Conservation (phyloP, 2,329 filamentous ascomycete species). For the Talaromyces sp. region DNA sequence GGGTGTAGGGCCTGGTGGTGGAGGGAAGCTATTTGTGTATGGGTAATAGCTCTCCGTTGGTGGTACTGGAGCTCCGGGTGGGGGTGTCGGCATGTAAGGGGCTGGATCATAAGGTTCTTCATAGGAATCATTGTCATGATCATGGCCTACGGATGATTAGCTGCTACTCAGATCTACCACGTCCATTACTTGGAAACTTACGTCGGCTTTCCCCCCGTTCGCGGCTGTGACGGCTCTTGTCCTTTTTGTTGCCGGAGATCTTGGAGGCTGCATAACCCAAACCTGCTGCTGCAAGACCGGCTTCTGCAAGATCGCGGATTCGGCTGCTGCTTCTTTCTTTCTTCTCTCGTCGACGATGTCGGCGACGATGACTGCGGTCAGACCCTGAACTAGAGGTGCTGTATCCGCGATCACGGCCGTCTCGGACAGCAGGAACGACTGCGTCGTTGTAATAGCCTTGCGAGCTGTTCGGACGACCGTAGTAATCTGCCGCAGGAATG, state of each 20-base stretch:
- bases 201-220: constrained; percentile 51
- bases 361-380: constrained; percentile 32
- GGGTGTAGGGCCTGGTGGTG: constrained; percentile 37
- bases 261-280: constrained; percentile 57
- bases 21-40: constrained; percentile 41
- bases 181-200: constrained; percentile 34
- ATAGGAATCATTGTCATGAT: constrained; percentile 36
- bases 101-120: constrained; percentile 41
- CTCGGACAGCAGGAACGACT: constrained; percentile 42
- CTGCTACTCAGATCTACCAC: background rate
- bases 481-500: constrained; percentile 46
- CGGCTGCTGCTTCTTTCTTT: constrained; percentile 36
- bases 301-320: constrained; percentile 49
- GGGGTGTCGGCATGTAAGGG: constrained; percentile 38
- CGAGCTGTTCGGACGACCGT: constrained; percentile 40
- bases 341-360: constrained; percentile 29
- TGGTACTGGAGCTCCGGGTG: constrained; percentile 28
- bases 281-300: constrained; percentile 56
- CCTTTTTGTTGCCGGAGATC: constrained; percentile 55
- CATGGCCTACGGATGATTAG: constrained; percentile 26
- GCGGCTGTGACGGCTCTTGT: constrained; percentile 29
- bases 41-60: constrained; percentile 36
- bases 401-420: constrained; percentile 41
- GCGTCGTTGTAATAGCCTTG: constrained; percentile 41
- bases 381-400: constrained; percentile 37